Evolutionary conservation across 345 rosid species (phyloP).

Genomic region (Eucalyptus tenuipes): DNA sequence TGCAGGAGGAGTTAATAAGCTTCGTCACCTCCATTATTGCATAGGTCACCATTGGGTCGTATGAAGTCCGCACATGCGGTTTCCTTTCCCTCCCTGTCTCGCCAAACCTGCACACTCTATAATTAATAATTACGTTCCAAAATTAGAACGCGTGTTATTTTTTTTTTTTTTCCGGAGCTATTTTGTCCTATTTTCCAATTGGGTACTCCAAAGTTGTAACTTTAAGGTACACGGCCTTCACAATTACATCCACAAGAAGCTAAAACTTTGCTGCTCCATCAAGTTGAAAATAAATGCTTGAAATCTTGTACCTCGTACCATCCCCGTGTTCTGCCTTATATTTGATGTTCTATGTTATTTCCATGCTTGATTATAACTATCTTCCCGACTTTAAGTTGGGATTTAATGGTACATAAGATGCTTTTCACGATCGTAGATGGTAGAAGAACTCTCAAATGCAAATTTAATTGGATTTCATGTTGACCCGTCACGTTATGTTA

Average conservation of each 20-base stretch:
- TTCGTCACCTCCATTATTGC: neutral
- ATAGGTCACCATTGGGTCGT: neutral
- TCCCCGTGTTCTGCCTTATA: neutral
- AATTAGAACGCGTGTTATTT: neutral
- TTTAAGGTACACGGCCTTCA: neutral
- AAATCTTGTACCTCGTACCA: neutral
- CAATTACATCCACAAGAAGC: neutral
- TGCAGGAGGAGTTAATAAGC: neutral
- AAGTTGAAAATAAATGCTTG: neutral
- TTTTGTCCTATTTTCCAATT: neutral
- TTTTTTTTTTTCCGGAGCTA: neutral
- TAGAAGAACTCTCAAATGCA: neutral
- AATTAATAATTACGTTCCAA: neutral
- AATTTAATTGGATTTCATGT: neutral
- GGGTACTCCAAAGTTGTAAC: neutral
- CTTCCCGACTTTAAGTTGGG: neutral
- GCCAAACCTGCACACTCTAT: neutral
- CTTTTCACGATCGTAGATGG: neutral
- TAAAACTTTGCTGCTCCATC: neutral
- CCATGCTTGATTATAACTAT: neutral
- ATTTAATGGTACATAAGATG: neutral
- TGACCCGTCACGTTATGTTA: fast-evolving
- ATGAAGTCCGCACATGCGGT: neutral
- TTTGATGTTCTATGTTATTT: neutral
- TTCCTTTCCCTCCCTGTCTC: neutral